Conservation (phyloP, 2,329 filamentous ascomycete genomes). For the Alternaria sp. region DNA sequence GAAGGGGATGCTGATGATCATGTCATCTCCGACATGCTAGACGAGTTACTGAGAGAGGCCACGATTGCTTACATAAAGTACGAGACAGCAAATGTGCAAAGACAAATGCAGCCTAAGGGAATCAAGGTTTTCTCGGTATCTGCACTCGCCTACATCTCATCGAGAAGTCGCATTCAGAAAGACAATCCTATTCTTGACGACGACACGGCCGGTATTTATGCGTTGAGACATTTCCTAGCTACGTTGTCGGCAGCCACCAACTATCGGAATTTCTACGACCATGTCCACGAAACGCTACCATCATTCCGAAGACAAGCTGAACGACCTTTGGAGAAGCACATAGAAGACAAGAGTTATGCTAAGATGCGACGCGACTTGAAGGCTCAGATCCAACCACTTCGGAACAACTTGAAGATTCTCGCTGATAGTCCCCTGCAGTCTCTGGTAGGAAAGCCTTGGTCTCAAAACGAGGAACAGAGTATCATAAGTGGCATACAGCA, state of each 20-base stretch:
- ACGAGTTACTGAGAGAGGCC: neutral
- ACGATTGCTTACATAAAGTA: slow-evolving; percentile 5
- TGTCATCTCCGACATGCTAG: neutral
- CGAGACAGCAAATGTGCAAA: slow-evolving; percentile 1
- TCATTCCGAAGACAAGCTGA: neutral
- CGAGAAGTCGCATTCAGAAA: neutral
- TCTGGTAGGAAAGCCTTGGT: neutral
- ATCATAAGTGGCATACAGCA: neutral
- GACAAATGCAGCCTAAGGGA: slow-evolving; percentile 1
- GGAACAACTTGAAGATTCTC: neutral
- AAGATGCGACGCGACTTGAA: slow-evolving; percentile 7
- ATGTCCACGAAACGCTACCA: slow-evolving; percentile 10
- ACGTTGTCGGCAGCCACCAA: slow-evolving; percentile 9
- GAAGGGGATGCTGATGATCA: neutral
- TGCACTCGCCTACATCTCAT: neutral
- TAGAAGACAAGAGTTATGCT: slow-evolving; percentile 7
- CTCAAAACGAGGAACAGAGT: neutral
- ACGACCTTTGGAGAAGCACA: slow-evolving; percentile 3
- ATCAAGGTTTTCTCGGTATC: slow-evolving; percentile 8
- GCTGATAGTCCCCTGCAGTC: neutral
- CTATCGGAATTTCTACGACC: slow-evolving; percentile 2
- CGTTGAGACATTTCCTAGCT: slow-evolving; percentile 8
- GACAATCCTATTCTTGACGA: neutral
- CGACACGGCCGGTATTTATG: slow-evolving; percentile 1
- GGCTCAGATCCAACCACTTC: neutral